Evolutionary conservation across 139 green algal species (phyloP).

Genomic region (Spirogloea muscicola): DNA sequence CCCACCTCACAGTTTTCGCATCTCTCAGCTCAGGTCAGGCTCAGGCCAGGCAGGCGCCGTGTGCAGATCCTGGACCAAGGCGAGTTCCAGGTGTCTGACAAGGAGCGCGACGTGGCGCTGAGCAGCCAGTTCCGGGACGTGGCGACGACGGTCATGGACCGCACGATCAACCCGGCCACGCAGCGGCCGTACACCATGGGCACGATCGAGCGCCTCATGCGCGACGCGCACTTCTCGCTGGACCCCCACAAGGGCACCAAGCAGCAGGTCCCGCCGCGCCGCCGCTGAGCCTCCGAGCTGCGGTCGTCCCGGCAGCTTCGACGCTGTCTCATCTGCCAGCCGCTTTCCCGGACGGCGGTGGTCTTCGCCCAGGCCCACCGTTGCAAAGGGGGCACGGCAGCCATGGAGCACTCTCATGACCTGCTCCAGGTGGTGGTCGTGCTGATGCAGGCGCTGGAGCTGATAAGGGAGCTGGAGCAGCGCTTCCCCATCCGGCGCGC

Average conservation of each 20-base stretch:
- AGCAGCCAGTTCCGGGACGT: conserved; percentile 87
- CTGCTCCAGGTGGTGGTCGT: too few species aligned
- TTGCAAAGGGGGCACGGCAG: too few species aligned
- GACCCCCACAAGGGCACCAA: conserved; percentile 89
- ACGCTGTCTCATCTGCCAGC: too few species aligned
- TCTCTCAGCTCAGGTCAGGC: too few species aligned
- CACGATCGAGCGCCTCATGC: conserved; percentile 89
- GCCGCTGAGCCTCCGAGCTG: not conserved
- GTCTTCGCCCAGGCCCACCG: too few species aligned
- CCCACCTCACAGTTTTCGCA: too few species aligned
- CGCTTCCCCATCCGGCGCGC: conserved; percentile 85
- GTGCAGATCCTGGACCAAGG: conserved; percentile 82
- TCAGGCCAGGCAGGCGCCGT: too few species aligned
- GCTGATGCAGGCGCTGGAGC: conserved; percentile 57
- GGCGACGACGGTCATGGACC: conserved; percentile 60
- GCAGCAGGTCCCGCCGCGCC: conserved; percentile 72
- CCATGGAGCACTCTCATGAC: too few species aligned
- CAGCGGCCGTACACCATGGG: conserved; percentile 86
- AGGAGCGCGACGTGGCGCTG: conserved; percentile 82
- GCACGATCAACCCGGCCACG: conserved; percentile 86
- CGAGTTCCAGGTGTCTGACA: conserved; percentile 93
- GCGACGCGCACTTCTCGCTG: conserved; percentile 87
- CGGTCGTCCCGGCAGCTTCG: not conserved
- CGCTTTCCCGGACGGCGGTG: too few species aligned
- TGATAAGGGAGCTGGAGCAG: conserved; percentile 43